Percentiles rank a stretch among this genome's conserved stretches.
These are phyloP conservation scores for Triangularia verruculosa DNA, from an alignment of 2,329 filamentous ascomycete genomes.

Conservation along the genomic window DNA sequence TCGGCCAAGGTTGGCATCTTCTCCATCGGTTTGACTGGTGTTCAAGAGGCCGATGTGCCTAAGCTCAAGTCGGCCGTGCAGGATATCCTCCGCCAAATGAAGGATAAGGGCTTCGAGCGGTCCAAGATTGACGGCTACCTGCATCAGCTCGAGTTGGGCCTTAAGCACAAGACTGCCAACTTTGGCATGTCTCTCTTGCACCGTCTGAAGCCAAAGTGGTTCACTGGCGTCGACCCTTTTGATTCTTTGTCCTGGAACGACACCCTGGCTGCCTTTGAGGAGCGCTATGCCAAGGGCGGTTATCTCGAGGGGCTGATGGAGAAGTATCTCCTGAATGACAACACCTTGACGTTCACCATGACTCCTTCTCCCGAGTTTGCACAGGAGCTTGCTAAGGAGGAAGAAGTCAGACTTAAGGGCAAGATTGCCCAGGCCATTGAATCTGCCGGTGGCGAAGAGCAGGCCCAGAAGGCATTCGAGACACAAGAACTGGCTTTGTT, in stretches of 20 bases:
- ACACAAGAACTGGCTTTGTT: constrained; percentile 77
- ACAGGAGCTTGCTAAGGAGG: constrained; percentile 71
- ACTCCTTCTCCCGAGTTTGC: constrained; percentile 74
- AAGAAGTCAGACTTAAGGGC: constrained; percentile 66
- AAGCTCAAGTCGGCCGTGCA: constrained; percentile 73
- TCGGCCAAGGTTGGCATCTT: constrained; percentile 77
- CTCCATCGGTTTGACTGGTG: constrained; percentile 87
- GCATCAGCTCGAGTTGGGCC: constrained; percentile 85
- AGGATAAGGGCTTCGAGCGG: constrained; percentile 76
- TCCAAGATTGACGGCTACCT: constrained; percentile 91
- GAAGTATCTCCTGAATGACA: constrained; percentile 86
- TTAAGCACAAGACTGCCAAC: constrained; percentile 95
- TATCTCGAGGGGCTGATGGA: constrained; percentile 84
- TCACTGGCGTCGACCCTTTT: constrained; percentile 91
- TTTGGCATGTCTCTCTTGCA: constrained; percentile 92
- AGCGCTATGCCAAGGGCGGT: constrained; percentile 66
- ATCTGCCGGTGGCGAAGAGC: constrained; percentile 66
- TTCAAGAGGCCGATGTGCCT: constrained; percentile 73
- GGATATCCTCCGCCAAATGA: constrained; percentile 66
- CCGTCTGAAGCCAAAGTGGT: constrained; percentile 87
- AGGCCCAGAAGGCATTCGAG: constrained; percentile 69
- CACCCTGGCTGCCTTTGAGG: constrained; percentile 78
- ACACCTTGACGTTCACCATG: constrained; percentile 92
- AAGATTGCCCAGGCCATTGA: constrained; percentile 71
- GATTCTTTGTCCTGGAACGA: constrained; percentile 90